Conservation (phyloP, 805 yeast genomes). For the Candida takata region DNA sequence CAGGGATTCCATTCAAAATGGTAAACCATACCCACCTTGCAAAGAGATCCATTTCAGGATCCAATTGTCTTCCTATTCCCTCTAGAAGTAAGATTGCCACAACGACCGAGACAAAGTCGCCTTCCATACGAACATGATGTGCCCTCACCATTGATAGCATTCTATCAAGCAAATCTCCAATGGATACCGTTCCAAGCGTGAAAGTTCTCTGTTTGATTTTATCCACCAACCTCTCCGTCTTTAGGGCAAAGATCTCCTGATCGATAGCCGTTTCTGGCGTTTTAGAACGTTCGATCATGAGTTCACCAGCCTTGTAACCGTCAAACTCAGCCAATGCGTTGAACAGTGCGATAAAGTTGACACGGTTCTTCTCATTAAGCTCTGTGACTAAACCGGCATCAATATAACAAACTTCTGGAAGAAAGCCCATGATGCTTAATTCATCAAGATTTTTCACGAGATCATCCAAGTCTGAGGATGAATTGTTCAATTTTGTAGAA, state of each 20-base stretch:
- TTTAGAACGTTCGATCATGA: slow-evolving; percentile 90
- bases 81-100: slow-evolving; percentile 86
- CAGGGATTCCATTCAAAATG: slow-evolving; percentile 28
- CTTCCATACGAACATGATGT: slow-evolving; percentile 97
- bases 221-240: slow-evolving; percentile 77
- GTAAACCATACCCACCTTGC: slow-evolving; percentile 78
- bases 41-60: slow-evolving; percentile 88
- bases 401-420: slow-evolving; percentile 81
- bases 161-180: slow-evolving; percentile 83
- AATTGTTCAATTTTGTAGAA: slow-evolving; percentile 15
- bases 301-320: slow-evolving; percentile 90
- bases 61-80: slow-evolving; percentile 92
- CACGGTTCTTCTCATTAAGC: slow-evolving; percentile 65
- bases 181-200: slow-evolving; percentile 83
- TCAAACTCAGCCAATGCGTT: slow-evolving; percentile 85
- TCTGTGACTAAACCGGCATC: slow-evolving; percentile 95
- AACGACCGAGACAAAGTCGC: slow-evolving; percentile 92
- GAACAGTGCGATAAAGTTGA: slow-evolving; percentile 84
- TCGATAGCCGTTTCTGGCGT: slow-evolving; percentile 91
- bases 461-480: slow-evolving; percentile 23
- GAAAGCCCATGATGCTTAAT: slow-evolving; percentile 52
- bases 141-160: slow-evolving; percentile 85
- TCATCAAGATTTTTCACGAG: slow-evolving; percentile 41
- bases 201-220: slow-evolving; percentile 83
- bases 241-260: slow-evolving; percentile 77